Base-by-base conservation (phyloP, 306 rosid species). In the Lupinus albus region DNA sequence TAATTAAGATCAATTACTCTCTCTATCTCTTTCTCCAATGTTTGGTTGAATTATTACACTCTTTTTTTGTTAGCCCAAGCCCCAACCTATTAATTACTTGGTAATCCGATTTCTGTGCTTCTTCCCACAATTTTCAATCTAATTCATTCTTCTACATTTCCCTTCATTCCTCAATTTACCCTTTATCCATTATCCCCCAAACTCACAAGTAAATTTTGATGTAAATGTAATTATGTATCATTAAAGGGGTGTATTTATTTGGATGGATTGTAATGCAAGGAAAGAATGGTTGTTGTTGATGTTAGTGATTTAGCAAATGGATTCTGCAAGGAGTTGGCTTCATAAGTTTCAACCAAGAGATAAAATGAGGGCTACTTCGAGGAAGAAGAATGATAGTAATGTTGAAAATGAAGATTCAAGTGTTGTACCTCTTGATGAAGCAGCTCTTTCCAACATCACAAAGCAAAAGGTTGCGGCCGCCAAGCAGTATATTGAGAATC, bases 401-500 rank as follows among this genome's bases (percentile, higher is more conserved):
- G 87, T 42, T 1, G 86, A 25, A 33, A 74, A 10, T 0, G 95
- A 84, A 8, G 87, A 60, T 44, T 38, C 67, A 0, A 74, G 35
- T 60, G 70, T 11, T 60, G 70, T 11, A 11, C 68, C 49, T 6
- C 8, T 52, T 12, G 97, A 86, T 36, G 97, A 80, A 4, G 88
- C 78, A 33, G 35, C 80, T 46, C 94, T 82, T 53, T 93, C 99
- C 28, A 88, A 6, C 28, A 18, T 65, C 61, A 93, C 97, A 2
- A 89, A 93, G 78, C 99, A 88, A 82, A 93, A 90, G 81, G 99
- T 70, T 47, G 91, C 91, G 0, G 96, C 94, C 9, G 99, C 99
- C 0, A 93, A 93, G 71, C 97, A 93, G 73, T 90, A 88, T 63
- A 93, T 93, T 17, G 99, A 93, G 84, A 93, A 93, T 32, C 96